Base-by-base conservation (phyloP, 2,329 filamentous ascomycete species). In the Capronia americana region DNA sequence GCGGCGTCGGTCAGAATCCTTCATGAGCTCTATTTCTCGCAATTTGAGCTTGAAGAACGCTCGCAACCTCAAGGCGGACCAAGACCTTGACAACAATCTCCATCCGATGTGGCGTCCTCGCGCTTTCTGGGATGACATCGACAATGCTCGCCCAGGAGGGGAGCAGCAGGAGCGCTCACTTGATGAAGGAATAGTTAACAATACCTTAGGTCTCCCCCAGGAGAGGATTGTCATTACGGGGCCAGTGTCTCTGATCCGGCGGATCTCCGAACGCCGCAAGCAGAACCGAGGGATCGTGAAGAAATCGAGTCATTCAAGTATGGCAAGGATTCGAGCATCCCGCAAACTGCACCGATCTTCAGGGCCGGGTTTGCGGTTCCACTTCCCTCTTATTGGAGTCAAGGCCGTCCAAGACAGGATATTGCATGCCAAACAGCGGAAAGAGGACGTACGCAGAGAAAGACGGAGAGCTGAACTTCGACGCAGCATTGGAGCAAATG, bases 61-160 rank as follows among this genome's bases (percentile, higher is more conserved):
- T 10, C 78, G 75, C 66, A 81, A 82, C 63, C 75, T 77, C 63
- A 80, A 78, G 70, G 75, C 79, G 2, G 79, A 78, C 41, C 77
- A 79, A 58, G 77, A 81, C 24, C 76, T 80, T 55, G 81, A 86
- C 61, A 79, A 79, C 51, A 81, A 80, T 48, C 75, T 87, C 5
- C 83, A 88, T 69, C 86, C 87, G 1, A 87, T 88, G 73, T 89
- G 87, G 87, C 82, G 84, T 24, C 87, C 87, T 1, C 83, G 84
- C 44, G 83, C 83, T n/a, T 88, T 88, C 75, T 89, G 86, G 86
- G 85, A 88, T 46, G 85, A 84, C 46, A 76, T 86, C 28, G 77
- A 80, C 17, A 78, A 78, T 56, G 76, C 78, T 11, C 63, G 60
- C 17, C 32, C 66, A 6, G 80, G 82, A 46, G 77, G 80, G 8